These are phyloP conservation scores for Chlamydomonas incerta DNA, from an alignment of 139 green algal genomes.

Conservation along the genomic window DNA sequence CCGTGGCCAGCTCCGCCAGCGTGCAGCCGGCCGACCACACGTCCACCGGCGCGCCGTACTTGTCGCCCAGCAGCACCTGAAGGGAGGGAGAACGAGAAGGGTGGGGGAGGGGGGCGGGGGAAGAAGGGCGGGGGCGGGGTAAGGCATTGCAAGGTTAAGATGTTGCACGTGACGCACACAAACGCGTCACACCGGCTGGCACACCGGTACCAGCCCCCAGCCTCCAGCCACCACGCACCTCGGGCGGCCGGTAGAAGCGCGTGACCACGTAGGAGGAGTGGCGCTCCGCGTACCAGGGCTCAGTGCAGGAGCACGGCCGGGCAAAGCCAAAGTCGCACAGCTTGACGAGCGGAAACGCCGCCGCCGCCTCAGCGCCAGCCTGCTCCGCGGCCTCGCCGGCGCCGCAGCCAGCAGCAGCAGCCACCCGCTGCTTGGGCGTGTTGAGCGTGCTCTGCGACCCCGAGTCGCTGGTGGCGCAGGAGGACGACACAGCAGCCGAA, in stretches of 20 bases:
- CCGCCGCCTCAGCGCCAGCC: not conserved
- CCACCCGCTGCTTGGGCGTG: too few species aligned
- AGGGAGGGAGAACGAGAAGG: too few species aligned
- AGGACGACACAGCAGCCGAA: not conserved
- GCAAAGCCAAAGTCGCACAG: constrained; percentile 35
- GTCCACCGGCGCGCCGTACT: constrained; percentile 62
- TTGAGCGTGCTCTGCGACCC: too few species aligned
- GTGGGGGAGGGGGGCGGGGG: not conserved
- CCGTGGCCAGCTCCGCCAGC: constrained; percentile 77
- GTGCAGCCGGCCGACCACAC: constrained; percentile 70
- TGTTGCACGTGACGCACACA: too few species aligned
- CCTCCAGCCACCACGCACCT: too few species aligned
- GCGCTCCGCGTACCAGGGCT: not conserved
- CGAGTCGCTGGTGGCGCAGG: not conserved
- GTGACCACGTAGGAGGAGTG: constrained; percentile 23
- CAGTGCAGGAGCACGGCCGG: not conserved
- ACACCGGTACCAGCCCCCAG: not conserved
- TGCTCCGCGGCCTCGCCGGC: too few species aligned
- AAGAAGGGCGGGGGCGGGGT: too few species aligned
- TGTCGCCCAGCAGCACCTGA: constrained; percentile 9
- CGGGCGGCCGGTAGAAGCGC: constrained; percentile 10
- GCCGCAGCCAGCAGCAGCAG: too few species aligned
- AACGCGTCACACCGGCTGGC: too few species aligned
- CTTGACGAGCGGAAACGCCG: not conserved
- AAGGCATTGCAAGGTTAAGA: too few species aligned